A percentile compares a stretch with the other conserved stretches of the same genome.
Conservation (phyloP, 106 monocot genomes). For the Dioscorea alata region DNA sequence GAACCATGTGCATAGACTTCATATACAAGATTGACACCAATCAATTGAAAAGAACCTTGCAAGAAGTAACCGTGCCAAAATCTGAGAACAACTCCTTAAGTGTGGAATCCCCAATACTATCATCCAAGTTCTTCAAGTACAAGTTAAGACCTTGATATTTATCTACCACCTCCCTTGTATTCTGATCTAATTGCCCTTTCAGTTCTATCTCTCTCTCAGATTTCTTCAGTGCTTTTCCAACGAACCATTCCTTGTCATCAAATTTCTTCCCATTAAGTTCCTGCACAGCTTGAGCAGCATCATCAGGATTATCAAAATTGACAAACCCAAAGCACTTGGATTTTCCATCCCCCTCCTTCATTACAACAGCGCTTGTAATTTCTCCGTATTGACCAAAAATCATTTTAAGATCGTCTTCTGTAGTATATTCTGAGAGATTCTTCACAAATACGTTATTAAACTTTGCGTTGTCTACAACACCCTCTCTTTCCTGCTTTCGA, state of each 20-base stretch:
- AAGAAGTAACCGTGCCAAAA: neutral
- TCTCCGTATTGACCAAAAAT: neutral
- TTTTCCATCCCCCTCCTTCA: neutral
- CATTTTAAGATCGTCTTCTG: neutral
- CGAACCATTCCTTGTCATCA: neutral
- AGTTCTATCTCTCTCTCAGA: neutral
- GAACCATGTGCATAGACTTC: neutral
- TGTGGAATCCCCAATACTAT: neutral
- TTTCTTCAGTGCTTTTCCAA: neutral
- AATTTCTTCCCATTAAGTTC: neutral
- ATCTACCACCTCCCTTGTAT: neutral
- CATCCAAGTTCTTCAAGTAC: neutral
- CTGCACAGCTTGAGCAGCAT: neutral
- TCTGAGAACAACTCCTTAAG: neutral
- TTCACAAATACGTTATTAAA: neutral
- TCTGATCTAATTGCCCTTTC: neutral
- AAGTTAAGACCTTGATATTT: slow-evolving; percentile 1
- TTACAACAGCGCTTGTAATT: neutral
- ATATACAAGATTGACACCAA: neutral
- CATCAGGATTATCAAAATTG: slow-evolving; percentile 2
- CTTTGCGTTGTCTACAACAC: neutral
- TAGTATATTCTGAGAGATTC: neutral
- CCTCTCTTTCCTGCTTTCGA: neutral
- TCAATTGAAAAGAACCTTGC: neutral
- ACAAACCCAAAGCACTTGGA: neutral